phyloP scores from a whole-genome alignment of 139 green algal species.

The Nannochloris sp. region DNA sequence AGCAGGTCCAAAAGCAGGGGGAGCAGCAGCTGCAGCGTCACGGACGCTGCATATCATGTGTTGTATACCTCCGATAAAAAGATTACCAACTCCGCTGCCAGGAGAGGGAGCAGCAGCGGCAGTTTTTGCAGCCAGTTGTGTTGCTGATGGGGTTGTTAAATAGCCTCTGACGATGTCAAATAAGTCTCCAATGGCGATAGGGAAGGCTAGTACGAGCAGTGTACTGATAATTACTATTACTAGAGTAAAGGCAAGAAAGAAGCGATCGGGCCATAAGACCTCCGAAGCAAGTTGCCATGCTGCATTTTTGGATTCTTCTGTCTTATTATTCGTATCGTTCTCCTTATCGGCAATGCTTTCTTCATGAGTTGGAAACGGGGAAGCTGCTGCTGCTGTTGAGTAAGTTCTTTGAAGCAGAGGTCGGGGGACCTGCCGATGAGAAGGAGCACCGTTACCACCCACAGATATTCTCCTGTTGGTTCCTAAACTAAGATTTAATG shows the following conservation, averaged over 20 bases:
- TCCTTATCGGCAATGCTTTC: too few species aligned
- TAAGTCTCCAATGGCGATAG: slow-evolving; percentile 17
- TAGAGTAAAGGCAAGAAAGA: background rate
- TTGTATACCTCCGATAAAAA: background rate
- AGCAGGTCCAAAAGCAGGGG: slow-evolving; percentile 2
- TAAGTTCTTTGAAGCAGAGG: too few species aligned
- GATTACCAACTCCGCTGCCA: background rate
- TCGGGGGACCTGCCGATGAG: too few species aligned
- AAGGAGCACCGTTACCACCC: too few species aligned
- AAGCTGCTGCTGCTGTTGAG: too few species aligned
- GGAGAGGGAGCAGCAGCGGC: background rate
- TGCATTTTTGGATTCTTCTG: too few species aligned
- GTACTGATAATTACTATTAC: background rate
- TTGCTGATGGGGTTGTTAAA: background rate
- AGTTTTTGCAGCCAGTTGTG: background rate
- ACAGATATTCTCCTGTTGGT: too few species aligned
- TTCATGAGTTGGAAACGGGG: too few species aligned
- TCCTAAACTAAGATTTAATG: too few species aligned
- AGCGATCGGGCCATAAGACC: slow-evolving; percentile 16
- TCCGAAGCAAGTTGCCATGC: slow-evolving; percentile 3
- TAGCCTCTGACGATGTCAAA: slow-evolving; percentile 24
- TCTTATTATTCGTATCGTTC: too few species aligned
- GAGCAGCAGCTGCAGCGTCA: background rate
- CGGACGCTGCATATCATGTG: background rate
- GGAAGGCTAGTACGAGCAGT: slow-evolving; percentile 12